Evolutionary conservation across 2,329 filamentous ascomycete genomes (phyloP), one percentile per base, ranked within the genome.

Genomic region (Trichoderma sp.): DNA sequence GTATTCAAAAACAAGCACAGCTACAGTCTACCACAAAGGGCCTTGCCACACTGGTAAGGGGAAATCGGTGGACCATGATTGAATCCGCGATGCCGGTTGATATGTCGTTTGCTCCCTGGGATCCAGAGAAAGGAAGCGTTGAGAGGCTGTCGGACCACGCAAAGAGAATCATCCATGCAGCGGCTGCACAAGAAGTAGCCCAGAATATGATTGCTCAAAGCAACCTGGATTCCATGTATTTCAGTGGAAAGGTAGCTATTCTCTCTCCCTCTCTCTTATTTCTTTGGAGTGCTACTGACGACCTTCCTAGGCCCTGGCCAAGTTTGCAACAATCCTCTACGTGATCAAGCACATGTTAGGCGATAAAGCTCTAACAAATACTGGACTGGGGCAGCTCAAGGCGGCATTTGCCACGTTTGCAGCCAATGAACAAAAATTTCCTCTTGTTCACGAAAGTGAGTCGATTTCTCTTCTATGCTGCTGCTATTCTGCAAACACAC

Each of bases 21-120:
- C 82, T 98, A 64, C 87, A 90, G 68, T 95, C 93, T 0, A 91
- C 93, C 0, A 97, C 93, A 24, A 98, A 97, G 80, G 96, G 96
- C 13, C 81, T 88, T 16, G 92, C 91, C 8, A 91, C 87, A 0
- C 91, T 90, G 0, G 86, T 97, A 0, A 80, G 90, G 65, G 91
- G 88, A 13, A 88, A 92, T 74, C 83, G 82, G 2, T 97, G 94
- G 91, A 93, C 89, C 0, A 89, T 97, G 86, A 77, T 88, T 8
- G 95, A 98, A 78, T 79, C 83, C 0, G 80, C 87, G n/a, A 84
- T 98, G 71, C 93, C 95, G 0, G 81, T 87, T 0, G 83, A 84
- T 60, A 92, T 98, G 84, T 88, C 86, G 0, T 96, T 97, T 75
- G 86, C 88, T 3, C 94, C 95, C 0, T 97, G 92, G 92, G 86